Base-by-base conservation (phyloP, 805 yeast species). In the Starmerella asiatica region DNA sequence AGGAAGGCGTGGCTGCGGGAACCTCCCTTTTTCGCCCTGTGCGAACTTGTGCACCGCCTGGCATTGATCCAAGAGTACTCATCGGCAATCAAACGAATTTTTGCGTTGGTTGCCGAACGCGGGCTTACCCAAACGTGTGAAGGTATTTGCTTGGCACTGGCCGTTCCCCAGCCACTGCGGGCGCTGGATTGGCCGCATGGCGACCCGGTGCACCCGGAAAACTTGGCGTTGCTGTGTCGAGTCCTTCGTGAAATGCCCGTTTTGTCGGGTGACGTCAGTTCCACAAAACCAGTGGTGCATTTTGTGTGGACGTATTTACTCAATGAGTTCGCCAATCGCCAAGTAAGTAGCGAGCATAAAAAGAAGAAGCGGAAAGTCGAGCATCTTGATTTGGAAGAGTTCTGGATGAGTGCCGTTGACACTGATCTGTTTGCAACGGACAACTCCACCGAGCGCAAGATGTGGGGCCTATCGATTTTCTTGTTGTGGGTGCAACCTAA, bases 1-100 rank as follows among this genome's bases (percentile, higher is more conserved):
- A 48, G 62, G 27, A 88, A 86, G 56, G 71, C 81, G 1, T 86
- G 96, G 96, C 70, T 86, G 31, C 65, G 93, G 44, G 95, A 88
- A 58, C 74, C 93, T 3, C 68, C 83, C 30, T 66, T 81, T 51
- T 81, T 68, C 53, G 79, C 93, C 1, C 62, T 86, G 34, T 73
- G 69, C 49, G 75, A 71, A 38, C 66, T 79, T 3, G 49, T 73
- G n/a, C 21, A 31, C n/a, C 15, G 34, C 11, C 37, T 49, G 27
- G 16, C 43, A 9, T 14, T 9, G 12, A 34, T 32, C 8, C 26
- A 31, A 8, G 38, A 39, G 20, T 39, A 32, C 37, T 18, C 14
- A 4, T 19, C 38, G 8, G 53, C 49, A 7, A 33, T 57, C 7
- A 36, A 32, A 16, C 32, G 26, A 28, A 49, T 71, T 1, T 58